phyloP scores from a whole-genome alignment of 495 filamentous ascomycete species.

The Neurospora sp. region DNA sequence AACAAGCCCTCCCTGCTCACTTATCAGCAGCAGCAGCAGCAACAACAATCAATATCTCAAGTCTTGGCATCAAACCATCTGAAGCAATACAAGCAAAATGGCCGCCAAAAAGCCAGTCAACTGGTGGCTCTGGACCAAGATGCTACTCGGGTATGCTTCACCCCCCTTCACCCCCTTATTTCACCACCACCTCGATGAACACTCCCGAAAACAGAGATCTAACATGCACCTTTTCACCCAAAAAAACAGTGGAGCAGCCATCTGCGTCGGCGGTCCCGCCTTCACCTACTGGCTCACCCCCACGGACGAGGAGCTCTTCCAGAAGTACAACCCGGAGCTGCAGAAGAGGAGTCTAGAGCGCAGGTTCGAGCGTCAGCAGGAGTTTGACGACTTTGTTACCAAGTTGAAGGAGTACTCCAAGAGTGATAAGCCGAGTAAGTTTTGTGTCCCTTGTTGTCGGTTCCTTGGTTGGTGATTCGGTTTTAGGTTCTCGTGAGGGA shows the following conservation, averaged over 20 bases:
- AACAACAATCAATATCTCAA: not conserved
- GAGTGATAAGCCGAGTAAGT: conserved; percentile 67
- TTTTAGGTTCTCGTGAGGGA: not conserved
- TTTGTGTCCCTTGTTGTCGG: not conserved
- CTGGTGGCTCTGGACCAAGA: conserved; percentile 29
- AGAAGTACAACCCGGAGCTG: conserved; percentile 88
- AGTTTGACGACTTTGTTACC: conserved; percentile 77
- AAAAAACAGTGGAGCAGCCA: conserved; percentile 47
- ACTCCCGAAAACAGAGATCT: not conserved
- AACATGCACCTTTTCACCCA: not conserved
- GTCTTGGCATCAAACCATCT: not conserved
- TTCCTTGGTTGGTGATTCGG: not conserved
- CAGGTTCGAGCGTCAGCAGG: conserved; percentile 61
- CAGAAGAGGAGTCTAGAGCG: conserved; percentile 72
- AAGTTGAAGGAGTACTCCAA: conserved; percentile 83
- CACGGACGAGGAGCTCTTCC: conserved; percentile 82
- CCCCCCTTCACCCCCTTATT: not conserved
- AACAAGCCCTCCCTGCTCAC: not conserved
- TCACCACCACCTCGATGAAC: not conserved
- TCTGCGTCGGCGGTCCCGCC: conserved; percentile 76
- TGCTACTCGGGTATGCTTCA: conserved; percentile 17
- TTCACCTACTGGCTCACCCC: conserved; percentile 73
- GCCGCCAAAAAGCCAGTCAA: conserved; percentile 22
- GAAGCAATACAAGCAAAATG: conserved; percentile 5
- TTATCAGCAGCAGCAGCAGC: not conserved